Conservation (phyloP, 129 eudicot species). For the Ambrosia artemisiifolia region DNA sequence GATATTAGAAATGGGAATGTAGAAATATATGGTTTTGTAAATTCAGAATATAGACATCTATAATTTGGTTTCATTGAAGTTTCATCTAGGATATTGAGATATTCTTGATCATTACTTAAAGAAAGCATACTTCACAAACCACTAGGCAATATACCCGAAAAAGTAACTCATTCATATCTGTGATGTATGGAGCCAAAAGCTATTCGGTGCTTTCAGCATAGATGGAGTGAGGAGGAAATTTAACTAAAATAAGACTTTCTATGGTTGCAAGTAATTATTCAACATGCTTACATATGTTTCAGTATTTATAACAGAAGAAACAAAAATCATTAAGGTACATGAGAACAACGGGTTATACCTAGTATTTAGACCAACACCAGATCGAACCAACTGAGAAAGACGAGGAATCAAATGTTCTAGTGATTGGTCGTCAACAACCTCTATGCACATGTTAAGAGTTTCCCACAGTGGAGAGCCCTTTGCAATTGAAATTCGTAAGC, state of each 20-base stretch:
- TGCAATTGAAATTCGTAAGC: slow-evolving; percentile 83
- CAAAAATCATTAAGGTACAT: too few species aligned
- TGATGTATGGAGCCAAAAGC: slow-evolving; percentile 11
- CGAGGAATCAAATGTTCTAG: slow-evolving; percentile 87
- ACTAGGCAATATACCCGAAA: not conserved
- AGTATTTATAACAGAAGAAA: not conserved
- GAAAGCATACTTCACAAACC: not conserved
- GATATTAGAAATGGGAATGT: not conserved
- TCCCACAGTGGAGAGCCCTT: slow-evolving; percentile 99
- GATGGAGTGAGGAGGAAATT: not conserved
- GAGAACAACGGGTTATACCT: slow-evolving; percentile 53
- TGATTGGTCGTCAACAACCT: slow-evolving; percentile 70
- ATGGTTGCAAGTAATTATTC: not conserved
- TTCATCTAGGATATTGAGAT: not conserved
- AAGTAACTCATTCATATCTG: slow-evolving; percentile 1
- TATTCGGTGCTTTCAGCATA: not conserved
- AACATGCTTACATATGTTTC: slow-evolving; percentile 3
- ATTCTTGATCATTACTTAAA: not conserved
- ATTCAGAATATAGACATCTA: not conserved
- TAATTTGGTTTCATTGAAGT: not conserved
- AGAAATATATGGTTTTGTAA: not conserved
- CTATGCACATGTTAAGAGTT: slow-evolving; percentile 83
- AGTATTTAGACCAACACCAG: slow-evolving; percentile 96
- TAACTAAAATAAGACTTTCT: not conserved
- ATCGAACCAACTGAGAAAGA: slow-evolving; percentile 79